Base-by-base conservation (phyloP, 2,329 filamentous ascomycete species). In the Diaporthe ampelina region DNA sequence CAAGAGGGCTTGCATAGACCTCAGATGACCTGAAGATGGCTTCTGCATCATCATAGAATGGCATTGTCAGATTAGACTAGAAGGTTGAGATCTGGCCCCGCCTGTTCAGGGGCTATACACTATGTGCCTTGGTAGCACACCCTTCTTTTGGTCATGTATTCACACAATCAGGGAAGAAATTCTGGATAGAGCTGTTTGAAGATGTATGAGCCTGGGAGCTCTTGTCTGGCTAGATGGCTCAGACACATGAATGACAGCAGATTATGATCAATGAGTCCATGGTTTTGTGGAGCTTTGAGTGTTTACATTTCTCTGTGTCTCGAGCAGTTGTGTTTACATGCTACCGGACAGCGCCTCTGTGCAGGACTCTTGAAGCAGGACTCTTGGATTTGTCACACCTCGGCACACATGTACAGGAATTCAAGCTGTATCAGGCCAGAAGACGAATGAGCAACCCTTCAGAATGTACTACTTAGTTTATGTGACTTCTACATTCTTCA, bases 21-120 rank as follows among this genome's bases (percentile, higher is more conserved):
- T 74, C 73, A 45, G 54, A 35, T 40, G 40, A 58, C 73, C 68
- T 52, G 73, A 74, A 54, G 40, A 74, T 74, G 58, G 45, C 29
- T 45, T 59, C 24, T 63, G 37, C 48, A 71, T 61, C 73, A 67
- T 67, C 50, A 67, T 74, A 72, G 73, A 74, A 32, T 24, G 57
- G 73, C 43, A 37, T 58, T 67, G 50, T 65, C 45, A 15, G 32
- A 48, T 40, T 72, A 72, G 58, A 72, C 40, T 67, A 37, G 68
- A 45, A 40, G 58, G n/a, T n/a, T 59, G 61, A 69, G 37, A 43
- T 43, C 26, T 43, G 3, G 5, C 32, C 17, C 19, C 15, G 0
- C 10, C 9, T n/a, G 24, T 9, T n/a, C 10, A 0, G 13, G 11
- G 56, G 26, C 15, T 29, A 13, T 19, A 9, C 21, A 40, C 29